phyloP scores from a whole-genome alignment of 106 monocot species.

The Apostasia shenzhenica region DNA sequence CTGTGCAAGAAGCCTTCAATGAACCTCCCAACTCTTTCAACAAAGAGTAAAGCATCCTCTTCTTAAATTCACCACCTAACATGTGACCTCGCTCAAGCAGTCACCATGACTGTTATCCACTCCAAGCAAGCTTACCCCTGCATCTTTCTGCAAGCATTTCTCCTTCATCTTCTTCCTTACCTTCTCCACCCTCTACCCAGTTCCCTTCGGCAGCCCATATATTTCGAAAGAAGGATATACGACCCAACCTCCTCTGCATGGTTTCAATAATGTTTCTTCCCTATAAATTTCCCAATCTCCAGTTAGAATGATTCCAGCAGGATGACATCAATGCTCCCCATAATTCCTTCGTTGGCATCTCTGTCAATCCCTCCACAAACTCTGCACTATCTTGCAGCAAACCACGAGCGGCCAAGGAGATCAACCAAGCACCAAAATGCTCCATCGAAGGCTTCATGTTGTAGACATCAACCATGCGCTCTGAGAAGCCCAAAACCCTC shows the following conservation, averaged over 20 bases:
- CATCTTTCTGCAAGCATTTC: slow-evolving; percentile 42
- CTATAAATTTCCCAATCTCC: slow-evolving; percentile 48
- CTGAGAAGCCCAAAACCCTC: slow-evolving; percentile 77
- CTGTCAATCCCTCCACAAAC: slow-evolving; percentile 17
- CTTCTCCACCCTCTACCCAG: slow-evolving; percentile 66
- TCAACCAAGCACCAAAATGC: slow-evolving; percentile 73
- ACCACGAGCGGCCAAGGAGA: slow-evolving; percentile 59
- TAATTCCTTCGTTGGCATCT: slow-evolving; percentile 12
- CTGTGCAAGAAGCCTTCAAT: slow-evolving; percentile 15
- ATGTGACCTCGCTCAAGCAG: background rate
- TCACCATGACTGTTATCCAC: background rate
- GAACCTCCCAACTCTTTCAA: slow-evolving; percentile 31
- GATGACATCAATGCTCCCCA: slow-evolving; percentile 55
- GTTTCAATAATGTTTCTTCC: slow-evolving; percentile 39
- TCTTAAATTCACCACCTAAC: background rate
- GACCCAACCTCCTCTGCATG: slow-evolving; percentile 33
- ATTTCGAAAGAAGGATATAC: slow-evolving; percentile 58
- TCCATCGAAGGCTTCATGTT: slow-evolving; percentile 42
- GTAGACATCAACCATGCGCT: slow-evolving; percentile 41
- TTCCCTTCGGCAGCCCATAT: slow-evolving; percentile 57
- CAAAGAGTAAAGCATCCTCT: slow-evolving; percentile 23
- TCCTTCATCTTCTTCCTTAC: slow-evolving; percentile 47
- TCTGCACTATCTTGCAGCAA: slow-evolving; percentile 30
- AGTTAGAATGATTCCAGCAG: slow-evolving; percentile 25
- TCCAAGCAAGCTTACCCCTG: slow-evolving; percentile 34